Base-by-base conservation (phyloP, 2,329 filamentous ascomycete species). In the Myotisia sp. region DNA sequence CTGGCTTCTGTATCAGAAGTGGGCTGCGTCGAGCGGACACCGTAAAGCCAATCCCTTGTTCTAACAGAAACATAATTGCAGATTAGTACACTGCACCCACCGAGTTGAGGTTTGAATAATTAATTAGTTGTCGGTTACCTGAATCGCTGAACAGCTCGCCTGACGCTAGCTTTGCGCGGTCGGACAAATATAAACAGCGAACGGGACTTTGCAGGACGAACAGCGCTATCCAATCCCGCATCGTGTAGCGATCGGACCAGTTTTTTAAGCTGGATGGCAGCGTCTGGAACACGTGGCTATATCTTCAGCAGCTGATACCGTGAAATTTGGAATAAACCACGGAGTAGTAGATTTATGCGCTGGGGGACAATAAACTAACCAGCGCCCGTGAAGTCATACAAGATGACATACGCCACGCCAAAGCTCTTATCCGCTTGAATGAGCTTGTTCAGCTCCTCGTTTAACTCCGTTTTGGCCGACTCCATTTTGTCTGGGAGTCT, bases 41-140 rank as follows among this genome's bases (percentile, higher is more conserved):
- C 85, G 53, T 90, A 79, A 21, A 95, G 73, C 84, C 86, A 98
- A 59, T 95, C 90, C 52, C 85, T 81, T 12, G 94, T 76, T 43
- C 90, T 80, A 38, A 5, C 1, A n/a, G n/a, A n/a, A n/a, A n/a
- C 10, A 12, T 8, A 8, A 8, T 10, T 24, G 7, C 22, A 12
- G 8, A 24, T 10, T 24, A 12, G 22, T n/a, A n/a, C n/a, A n/a
- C n/a, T n/a, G n/a, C n/a, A n/a, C n/a, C n/a, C n/a, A n/a, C n/a
- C n/a, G n/a, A n/a, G n/a, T 19, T 10, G 8, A 12, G 3, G 10
- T 9, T 6, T 18, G 8, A 20, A 10, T 29, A 10, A 14, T 8
- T 9, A 14, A 34, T 18, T n/a, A 22, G 12, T 9, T n/a, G 26
- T 5, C 26, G 37, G 48, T 22, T 52, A 75, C 74, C 74, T 75